A percentile compares a stretch with the other conserved stretches of the same genome.
Conservation (phyloP, 1,139 yeast species). For the Nadsonia commutata region DNA sequence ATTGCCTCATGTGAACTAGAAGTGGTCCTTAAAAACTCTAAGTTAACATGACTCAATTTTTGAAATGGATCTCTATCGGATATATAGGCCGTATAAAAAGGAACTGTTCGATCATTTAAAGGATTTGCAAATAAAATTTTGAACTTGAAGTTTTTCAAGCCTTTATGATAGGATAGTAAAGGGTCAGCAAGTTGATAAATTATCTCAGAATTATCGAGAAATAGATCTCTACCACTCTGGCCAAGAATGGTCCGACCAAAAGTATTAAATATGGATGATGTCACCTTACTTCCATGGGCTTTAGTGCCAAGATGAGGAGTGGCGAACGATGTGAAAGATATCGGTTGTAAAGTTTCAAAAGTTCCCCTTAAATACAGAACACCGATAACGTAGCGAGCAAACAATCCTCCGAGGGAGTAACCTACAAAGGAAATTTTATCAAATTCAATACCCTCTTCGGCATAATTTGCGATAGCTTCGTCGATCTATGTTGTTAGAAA, state of each 20-base stretch:
- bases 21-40: slow-evolving; percentile 7
- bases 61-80: slow-evolving; percentile 46
- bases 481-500: too few relatives aligned
- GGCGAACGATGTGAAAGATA: slow-evolving; percentile 51
- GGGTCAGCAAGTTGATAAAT: slow-evolving; percentile 49
- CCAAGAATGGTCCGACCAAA: slow-evolving; percentile 43
- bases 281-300: slow-evolving; percentile 40
- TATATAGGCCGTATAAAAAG: slow-evolving; percentile 72
- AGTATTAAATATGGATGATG: slow-evolving; percentile 38
- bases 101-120: slow-evolving; percentile 63
- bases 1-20: background rate
- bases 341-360: slow-evolving; percentile 30
- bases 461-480: slow-evolving; percentile 9
- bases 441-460: slow-evolving; percentile 7
- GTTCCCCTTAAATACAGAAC: slow-evolving; percentile 38
- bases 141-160: slow-evolving; percentile 36
- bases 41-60: slow-evolving; percentile 32
- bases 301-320: slow-evolving; percentile 73
- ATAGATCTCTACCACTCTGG: slow-evolving; percentile 65
- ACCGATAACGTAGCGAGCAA: slow-evolving; percentile 66
- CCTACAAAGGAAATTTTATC: slow-evolving; percentile 48
- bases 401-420: slow-evolving; percentile 72
- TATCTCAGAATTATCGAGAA: slow-evolving; percentile 55
- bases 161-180: slow-evolving; percentile 43
- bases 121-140: slow-evolving; percentile 56